A percentile compares a stretch with the other conserved stretches of the same genome.
phyloP scores from a whole-genome alignment of 2,329 filamentous ascomycete species.

The Pseudomassariella vexata region DNA sequence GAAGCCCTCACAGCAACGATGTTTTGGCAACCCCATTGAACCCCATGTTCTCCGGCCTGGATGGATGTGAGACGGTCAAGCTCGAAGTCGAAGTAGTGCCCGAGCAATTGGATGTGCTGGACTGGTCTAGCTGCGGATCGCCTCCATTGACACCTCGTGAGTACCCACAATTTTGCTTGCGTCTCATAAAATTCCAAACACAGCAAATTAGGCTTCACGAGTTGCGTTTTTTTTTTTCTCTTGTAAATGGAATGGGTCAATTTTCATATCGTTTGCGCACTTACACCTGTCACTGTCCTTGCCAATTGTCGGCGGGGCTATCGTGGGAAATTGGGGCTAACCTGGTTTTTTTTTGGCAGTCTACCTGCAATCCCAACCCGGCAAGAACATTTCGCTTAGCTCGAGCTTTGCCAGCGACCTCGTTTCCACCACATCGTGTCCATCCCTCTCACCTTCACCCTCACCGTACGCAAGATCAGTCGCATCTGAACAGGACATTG shows the following conservation, averaged over 20 bases:
- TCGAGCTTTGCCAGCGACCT: conserved; percentile 61
- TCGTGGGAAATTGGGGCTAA: conserved; percentile 2
- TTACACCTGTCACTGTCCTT: no score
- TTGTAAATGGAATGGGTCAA: conserved; percentile 2
- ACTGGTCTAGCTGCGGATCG: conserved; percentile 73
- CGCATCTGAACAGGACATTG: conserved; percentile 64
- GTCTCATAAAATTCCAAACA: no score
- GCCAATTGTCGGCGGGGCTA: no score
- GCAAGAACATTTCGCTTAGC: conserved; percentile 52
- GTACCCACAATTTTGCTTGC: no score
- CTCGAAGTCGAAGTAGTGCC: conserved; percentile 64
- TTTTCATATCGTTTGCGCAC: conserved; percentile 4
- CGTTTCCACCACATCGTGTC: conserved; percentile 69
- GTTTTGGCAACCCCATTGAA: conserved; percentile 78
- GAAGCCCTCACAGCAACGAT: conserved; percentile 76
- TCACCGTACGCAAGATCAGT: conserved; percentile 69
- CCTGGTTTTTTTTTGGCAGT: conserved; percentile 14
- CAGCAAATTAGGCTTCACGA: no score
- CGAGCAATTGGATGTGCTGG: conserved; percentile 66
- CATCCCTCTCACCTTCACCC: conserved; percentile 82
- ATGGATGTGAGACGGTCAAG: conserved; percentile 62
- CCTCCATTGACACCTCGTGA: conserved; percentile 88
- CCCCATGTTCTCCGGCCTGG: conserved; percentile 68
- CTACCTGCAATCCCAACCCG: conserved; percentile 17
- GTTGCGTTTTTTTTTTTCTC: no score